Evolutionary conservation across 352 stramenopile genomes (phyloP).

Genomic region (Phytophthora constricta): DNA sequence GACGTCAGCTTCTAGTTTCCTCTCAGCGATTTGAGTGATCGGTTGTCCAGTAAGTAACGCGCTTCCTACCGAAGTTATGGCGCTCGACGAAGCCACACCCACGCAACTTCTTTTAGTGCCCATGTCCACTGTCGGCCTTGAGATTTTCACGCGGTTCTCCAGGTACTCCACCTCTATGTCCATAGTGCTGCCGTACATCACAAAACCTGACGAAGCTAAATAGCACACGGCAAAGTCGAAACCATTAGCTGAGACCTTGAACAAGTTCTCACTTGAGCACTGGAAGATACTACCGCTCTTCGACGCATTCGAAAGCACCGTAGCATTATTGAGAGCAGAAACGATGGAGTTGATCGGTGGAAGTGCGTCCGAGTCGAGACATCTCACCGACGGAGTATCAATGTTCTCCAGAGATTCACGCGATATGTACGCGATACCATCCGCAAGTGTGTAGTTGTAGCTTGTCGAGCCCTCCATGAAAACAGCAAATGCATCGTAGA

Average conservation of each 20-base stretch:
- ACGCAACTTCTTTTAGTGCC: constrained; percentile 6
- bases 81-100: constrained; percentile 7
- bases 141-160: constrained; percentile 13
- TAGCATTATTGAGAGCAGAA: constrained; percentile 20
- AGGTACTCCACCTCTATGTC: constrained; percentile 28
- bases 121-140: constrained; percentile 1
- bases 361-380: constrained; percentile 18
- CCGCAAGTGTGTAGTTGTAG: constrained; percentile 35
- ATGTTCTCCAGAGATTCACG: constrained; percentile 1
- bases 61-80: constrained; percentile 13
- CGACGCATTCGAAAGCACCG: constrained; percentile 17
- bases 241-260: constrained; percentile 34
- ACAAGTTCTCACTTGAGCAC: constrained; percentile 25
- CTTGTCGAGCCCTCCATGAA: constrained; percentile 25
- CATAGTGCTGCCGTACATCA: constrained; percentile 25
- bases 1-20: background rate
- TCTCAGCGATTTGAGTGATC: background rate
- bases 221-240: constrained; percentile 37
- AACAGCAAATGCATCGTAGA: too few relatives aligned
- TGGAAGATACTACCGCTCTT: constrained; percentile 13
- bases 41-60: constrained; percentile 26
- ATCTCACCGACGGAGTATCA: constrained; percentile 7
- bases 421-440: constrained; percentile 33
- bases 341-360: constrained; percentile 35
- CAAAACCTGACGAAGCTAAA: constrained; percentile 14